These are phyloP conservation scores for Lachancea thermotolerans DNA, from an alignment of 805 yeast species.

Conservation along the genomic window DNA sequence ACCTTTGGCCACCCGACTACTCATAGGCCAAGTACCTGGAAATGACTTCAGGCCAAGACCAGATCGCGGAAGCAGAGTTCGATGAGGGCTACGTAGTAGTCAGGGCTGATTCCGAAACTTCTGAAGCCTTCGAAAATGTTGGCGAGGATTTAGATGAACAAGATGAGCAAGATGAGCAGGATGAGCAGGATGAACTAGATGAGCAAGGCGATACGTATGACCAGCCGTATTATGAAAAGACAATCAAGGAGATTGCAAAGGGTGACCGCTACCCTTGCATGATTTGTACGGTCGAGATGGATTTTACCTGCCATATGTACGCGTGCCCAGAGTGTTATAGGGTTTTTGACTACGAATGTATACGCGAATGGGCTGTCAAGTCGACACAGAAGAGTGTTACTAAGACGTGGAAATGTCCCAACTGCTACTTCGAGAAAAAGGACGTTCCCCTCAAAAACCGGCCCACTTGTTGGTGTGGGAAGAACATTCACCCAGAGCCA, in stretches of 20 bases:
- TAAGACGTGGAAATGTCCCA: constrained; percentile 79
- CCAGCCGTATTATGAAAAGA: constrained; percentile 27
- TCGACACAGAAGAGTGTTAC: constrained; percentile 59
- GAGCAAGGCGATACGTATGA: constrained; percentile 16
- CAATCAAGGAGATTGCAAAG: constrained; percentile 27
- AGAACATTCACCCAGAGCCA: constrained; percentile 55
- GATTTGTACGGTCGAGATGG: constrained; percentile 82
- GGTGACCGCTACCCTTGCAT: constrained; percentile 75
- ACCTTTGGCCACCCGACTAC: neutral
- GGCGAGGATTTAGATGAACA: too few species aligned
- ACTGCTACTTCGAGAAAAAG: constrained; percentile 42
- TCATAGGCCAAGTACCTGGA: neutral
- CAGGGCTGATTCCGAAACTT: neutral
- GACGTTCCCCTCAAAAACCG: constrained; percentile 47
- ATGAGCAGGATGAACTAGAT: constrained; percentile 2
- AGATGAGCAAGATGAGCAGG: constrained; percentile 2
- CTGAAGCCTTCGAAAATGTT: neutral
- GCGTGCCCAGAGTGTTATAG: constrained; percentile 71
- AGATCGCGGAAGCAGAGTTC: neutral
- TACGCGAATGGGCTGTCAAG: constrained; percentile 76
- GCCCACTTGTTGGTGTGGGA: constrained; percentile 79
- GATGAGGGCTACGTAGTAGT: constrained; percentile 3
- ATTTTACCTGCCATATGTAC: constrained; percentile 62
- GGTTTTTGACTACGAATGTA: constrained; percentile 81
- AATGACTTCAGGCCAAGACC: neutral